Base-by-base conservation (phyloP, 1,284 basidiomycete genomes). In the Psilocybe mexicana region DNA sequence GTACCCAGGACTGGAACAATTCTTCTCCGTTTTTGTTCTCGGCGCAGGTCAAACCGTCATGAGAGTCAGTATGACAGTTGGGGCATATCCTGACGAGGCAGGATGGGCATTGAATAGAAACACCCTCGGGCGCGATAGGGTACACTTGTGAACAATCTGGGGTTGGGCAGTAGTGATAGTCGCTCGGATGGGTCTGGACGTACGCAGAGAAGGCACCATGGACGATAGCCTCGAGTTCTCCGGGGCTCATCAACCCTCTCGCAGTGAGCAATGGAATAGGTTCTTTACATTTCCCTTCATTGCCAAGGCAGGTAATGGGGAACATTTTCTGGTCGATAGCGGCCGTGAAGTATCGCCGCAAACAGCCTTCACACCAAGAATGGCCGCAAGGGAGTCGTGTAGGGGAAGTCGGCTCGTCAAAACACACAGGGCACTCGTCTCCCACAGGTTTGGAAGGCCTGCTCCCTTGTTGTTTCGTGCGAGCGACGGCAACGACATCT, bases 71-170 rank as follows among this genome's bases (percentile, higher is more conserved):
- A 56, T 85, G 80, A 65, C 90, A 92, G 46, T 76, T 72, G 1
- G 85, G 74, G 67, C 90, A 92, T 54, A 92, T 87, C 14, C 83
- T 80, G 3, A 79, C 65, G 18, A 90, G 77, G 65, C 90, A 92
- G 3, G 84, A 81, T 0, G 88, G 88, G 50, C 90, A 92, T 51
- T 87, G 86, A 33, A 90, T 69, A 7, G 81, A 74, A 1, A 80
- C 76, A 40, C 80, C 81, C 6, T 72, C 70, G 0, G 80, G 74
- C 0, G 77, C 63, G 6, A 65, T 2, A 75, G 86, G 82, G 66
- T 91, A 92, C 1, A 90, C 76, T 63, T 91, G 87, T 0, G 76
- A 75, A 63, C 89, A 92, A 65, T 91, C 87, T 0, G 89, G 85
- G 0, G 88, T 85, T 0, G 89, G 89, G 69, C 89, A 92, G 64